Base-by-base conservation (phyloP, 164 flowering plant species). In the Chloranthus sessilifolius region DNA sequence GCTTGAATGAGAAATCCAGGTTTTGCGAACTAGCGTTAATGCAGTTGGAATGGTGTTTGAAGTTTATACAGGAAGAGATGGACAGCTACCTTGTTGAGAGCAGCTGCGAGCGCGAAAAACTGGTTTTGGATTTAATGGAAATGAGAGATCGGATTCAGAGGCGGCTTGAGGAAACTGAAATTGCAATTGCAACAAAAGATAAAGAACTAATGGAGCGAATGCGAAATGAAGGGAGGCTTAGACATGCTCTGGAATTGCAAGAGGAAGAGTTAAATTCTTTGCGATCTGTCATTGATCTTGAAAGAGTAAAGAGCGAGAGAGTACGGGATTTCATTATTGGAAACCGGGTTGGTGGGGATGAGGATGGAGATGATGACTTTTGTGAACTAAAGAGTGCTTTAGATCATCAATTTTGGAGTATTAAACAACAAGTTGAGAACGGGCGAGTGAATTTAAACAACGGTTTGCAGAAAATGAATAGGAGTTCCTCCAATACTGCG, bases 11-110 rank as follows among this genome's bases (percentile, higher is more conserved):
- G 67, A 82, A 75, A 60, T 80, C 90, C 0, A 81, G 71, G 53
- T 89, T 89, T 55, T 89, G 80, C 20, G 86, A 77, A 52, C 63
- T 89, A 26, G 89, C 92, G 0, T 68, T 87, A 0, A 79, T 89
- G 75, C 82, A 82, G 21, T 54, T 84, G n/a, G 95, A 86, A 7
- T 84, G 80, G 41, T 80, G 95, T 60, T 42, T 79, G 38, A 73
- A 58, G 50, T 74, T 79, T 52, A 73, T 90, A 7, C 74, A 77
- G 24, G 75, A 81, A 54, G 84, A 84, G 37, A 63, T 74, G 2
- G 83, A 73, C 14, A 60, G 39, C 47, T 51, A 24, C n/a, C 15
- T 59, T 9, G 60, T 57, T 28, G 86, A 76, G 43, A 66, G 55
- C 47, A 47, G 41, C 38, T 63, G 8, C 9, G 73, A 69, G 33